Base-by-base conservation (phyloP, 1,139 yeast genomes). In the Yamadazyma dushanensis region DNA sequence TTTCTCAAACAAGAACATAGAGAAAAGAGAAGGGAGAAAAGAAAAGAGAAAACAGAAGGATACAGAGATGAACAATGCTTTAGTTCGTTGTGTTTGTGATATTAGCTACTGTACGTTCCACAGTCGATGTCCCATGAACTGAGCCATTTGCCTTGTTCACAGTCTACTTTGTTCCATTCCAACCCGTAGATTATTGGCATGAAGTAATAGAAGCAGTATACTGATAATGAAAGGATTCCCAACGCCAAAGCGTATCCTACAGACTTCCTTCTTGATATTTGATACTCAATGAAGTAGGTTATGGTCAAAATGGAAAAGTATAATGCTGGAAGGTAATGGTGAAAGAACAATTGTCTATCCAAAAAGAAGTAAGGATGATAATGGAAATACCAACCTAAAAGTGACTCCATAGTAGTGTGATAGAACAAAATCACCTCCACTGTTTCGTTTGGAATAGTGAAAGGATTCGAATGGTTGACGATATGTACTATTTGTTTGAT, bases 121-220 rank as follows among this genome's bases (percentile, higher is more conserved):
- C 74, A 68, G 39, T 63, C 58, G 34, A 61, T 50, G 40, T 66
- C 69, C 74, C 74, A 68, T 8, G 56, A 40, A 3, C 56, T 44
- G 20, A 63, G 44, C 70, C 69, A 64, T 43, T 51, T 54, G 3
- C 61, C 46, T 3, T 31, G 29, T 28, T 48, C 37, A 44, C 75
- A 69, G 23, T 36, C 49, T 1, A 43, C 45, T 19, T 43, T 40
- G 2, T 57, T 52, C 75, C 75, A 68, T 7, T 36, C 36, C 5
- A 49, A 36, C 1, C 75, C 75, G 37, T 65, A 63, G 2, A 66
- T 53, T 29, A 69, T 37, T 8, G 74, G 74, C 9, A 46, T 16
- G 29, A 61, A 56, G 20, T 37, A 47, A 54, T 29, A 53, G 51
- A 41, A 50, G 55, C 20, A 51, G 15, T 3, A 60, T 40, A 29